Percentiles rank a stretch among this genome's conserved stretches.
Conservation (phyloP, 306 rosid genomes). For the Notholithocarpus densiflorus region DNA sequence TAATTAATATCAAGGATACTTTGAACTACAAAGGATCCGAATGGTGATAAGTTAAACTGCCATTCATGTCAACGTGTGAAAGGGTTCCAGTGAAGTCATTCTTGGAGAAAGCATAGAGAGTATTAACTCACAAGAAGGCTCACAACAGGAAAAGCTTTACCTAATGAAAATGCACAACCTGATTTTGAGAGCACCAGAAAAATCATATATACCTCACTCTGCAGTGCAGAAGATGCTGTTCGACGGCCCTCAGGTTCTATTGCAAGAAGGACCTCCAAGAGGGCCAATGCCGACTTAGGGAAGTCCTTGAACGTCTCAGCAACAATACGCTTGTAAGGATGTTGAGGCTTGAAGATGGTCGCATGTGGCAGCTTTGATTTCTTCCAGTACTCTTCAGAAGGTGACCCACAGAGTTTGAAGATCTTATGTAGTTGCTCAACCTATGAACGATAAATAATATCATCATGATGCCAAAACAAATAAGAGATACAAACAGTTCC, state of each 20-base stretch:
- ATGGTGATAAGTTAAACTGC: neutral
- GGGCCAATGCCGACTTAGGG: constrained; percentile 54
- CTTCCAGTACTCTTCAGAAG: constrained; percentile 86
- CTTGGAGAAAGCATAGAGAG: neutral
- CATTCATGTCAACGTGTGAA: neutral
- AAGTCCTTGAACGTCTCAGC: constrained; percentile 65
- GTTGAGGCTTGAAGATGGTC: constrained; percentile 78
- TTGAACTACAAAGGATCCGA: neutral
- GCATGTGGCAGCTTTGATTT: constrained; percentile 77
- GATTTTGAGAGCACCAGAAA: neutral
- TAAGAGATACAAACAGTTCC: neutral
- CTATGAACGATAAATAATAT: constrained; percentile 31
- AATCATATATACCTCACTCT: constrained; percentile 53
- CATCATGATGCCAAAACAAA: constrained; percentile 23
- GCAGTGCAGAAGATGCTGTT: constrained; percentile 76
- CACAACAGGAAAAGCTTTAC: neutral
- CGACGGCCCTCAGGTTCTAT: constrained; percentile 70
- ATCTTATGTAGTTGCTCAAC: constrained; percentile 96
- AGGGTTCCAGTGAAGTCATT: neutral
- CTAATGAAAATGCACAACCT: neutral
- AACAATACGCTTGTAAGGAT: constrained; percentile 68
- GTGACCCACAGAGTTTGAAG: constrained; percentile 91
- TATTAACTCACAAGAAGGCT: neutral
- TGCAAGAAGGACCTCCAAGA: constrained; percentile 73
- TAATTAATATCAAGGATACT: neutral